These are phyloP conservation scores for Gossypium thurberi DNA, from an alignment of 345 rosid species.

Conservation along the genomic window DNA sequence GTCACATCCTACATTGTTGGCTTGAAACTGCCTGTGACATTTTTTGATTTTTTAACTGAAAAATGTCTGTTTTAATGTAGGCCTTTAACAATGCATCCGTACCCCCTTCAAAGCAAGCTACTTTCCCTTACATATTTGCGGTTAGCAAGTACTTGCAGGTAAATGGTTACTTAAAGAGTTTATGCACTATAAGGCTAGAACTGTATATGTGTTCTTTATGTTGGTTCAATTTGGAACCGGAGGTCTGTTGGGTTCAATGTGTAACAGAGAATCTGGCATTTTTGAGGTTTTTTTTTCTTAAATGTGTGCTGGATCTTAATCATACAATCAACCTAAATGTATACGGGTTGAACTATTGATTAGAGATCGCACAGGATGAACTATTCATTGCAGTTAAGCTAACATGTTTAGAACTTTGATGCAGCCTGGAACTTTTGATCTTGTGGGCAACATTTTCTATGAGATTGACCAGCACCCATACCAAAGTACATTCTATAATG, in stretches of 20 bases:
- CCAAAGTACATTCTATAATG: slow-evolving; percentile 70
- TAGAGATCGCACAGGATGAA: neutral
- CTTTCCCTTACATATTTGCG: slow-evolving; percentile 74
- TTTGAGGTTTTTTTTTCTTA: neutral
- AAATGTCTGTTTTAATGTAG: slow-evolving; percentile 31
- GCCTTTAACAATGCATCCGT: slow-evolving; percentile 77
- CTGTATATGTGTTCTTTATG: neutral
- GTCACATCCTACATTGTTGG: slow-evolving; percentile 1
- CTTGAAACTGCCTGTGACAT: neutral
- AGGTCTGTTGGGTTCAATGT: neutral
- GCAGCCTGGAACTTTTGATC: slow-evolving; percentile 88
- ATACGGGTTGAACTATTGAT: neutral
- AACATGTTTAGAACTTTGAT: neutral
- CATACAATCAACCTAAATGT: neutral
- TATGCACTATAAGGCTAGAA: neutral
- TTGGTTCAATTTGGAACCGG: neutral
- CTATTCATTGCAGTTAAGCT: slow-evolving; percentile 2
- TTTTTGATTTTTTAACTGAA: slow-evolving; percentile 2
- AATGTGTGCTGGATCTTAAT: too few relatives aligned
- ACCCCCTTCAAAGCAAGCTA: slow-evolving; percentile 66
- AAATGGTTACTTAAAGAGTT: neutral
- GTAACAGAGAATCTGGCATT: neutral
- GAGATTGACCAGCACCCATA: slow-evolving; percentile 78
- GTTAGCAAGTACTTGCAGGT: slow-evolving; percentile 95
- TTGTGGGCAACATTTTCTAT: slow-evolving; percentile 69